Base-by-base conservation (phyloP, 176 grass and related monocot species). In the Thalia dealbata region DNA sequence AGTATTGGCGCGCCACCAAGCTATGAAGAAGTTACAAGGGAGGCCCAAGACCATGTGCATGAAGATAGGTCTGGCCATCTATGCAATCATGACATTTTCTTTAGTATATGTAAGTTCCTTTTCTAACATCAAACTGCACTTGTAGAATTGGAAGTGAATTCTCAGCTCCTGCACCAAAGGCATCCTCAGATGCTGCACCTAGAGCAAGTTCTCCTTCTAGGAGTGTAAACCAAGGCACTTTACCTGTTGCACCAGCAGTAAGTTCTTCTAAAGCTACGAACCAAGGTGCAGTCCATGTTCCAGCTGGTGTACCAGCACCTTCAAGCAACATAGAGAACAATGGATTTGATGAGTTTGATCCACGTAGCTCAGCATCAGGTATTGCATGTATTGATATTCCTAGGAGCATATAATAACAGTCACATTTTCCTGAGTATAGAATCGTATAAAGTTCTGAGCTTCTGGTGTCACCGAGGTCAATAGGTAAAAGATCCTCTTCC, bases 341-440 rank as follows among this genome's bases (percentile, higher is more conserved):
- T 82, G 87, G 87, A 79, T 99, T 99, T 86, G 90, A 91, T 79
- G 95, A 93, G 81, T 99, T 99, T 62, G 90, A 99, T 88, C 95
- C 95, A 73, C 95, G 95, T 70, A 83, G 83, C 64, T 86, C 83
- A 70, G 75, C 86, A 61, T 74, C 79, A 91, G 90, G 95, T 99
- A 93, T 76, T 74, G 3, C 75, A 73, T 51, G 27, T 68, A 77
- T 1, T 55, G 18, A 55, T 14, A 12, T 29, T 65, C 25, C 10
- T 43, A 10, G 44, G 26, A 64, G 18, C 44, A 7, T 23, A 68
- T 13, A 68, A 11, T 68, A 4, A 32, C 5, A 44, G 10, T 44
- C 19, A 13, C 62, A 64, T 64, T 15, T 64, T 13, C 28, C 14
- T 3, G 45, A 48, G 45, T 48, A 32, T 16, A 30, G 6, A 63